Evolutionary conservation across 2,329 filamentous ascomycete species (phyloP), one percentile per base, ranked within the genome.

Genomic region (Pseudocercospora pini-densiflorae): DNA sequence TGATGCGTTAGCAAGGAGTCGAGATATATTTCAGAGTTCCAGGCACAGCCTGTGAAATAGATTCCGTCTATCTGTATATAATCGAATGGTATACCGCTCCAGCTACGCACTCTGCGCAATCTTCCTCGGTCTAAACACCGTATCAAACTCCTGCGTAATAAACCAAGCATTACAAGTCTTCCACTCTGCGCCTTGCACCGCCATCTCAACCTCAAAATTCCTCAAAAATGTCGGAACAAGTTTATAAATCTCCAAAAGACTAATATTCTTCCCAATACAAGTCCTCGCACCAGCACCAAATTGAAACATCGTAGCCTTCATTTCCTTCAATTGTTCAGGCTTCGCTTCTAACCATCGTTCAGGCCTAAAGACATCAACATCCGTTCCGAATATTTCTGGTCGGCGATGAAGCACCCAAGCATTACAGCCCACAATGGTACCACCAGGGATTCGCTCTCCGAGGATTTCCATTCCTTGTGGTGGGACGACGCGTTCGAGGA

Each of bases 381-480:
- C 88, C 0, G 82, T 76, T 1, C 91, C 91, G 72, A 92, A 94
- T 31, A 93, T 82, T 62, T 89, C 87, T 5, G 84, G 82, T 2
- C 88, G 84, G 2, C 89, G 85, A 73, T 94, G 91, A 36, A 94
- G 82, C 16, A 93, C 87, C 90, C 90, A 93, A 0, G 91, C 87
- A 61, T 88, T 92, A 75, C 88, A 91, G 6, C 91, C 91, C 0
- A 93, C 90, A 65, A 91, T 89, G 0, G 90, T 92, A 6, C 90
- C 91, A 1, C 88, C 90, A 3, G 86, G 86, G 29, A 94, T 82
- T 63, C 84, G 86, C 16, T 83, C 77, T 1, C 89, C 90, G 0
- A 85, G 84, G 61, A 93, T 89, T 51, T 89, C 86, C 24, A 85
- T 82, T 9, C 90, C 90, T 21, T 85, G 82, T 0, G 83, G 78